Base-by-base conservation (phyloP, 208 protist species). In the Paratrypanosoma confusum region DNA sequence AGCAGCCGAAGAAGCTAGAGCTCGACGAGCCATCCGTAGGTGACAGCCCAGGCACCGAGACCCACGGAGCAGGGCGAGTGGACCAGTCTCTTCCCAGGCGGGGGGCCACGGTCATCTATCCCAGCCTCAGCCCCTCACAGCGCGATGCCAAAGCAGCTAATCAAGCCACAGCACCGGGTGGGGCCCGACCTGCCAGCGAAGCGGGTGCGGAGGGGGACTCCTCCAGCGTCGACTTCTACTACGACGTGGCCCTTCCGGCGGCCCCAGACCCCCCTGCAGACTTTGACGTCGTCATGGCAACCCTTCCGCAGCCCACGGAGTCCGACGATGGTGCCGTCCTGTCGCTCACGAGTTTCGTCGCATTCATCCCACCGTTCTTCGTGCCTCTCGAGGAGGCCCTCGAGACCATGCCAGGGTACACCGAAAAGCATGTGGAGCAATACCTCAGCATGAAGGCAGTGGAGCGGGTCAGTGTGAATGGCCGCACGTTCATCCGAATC, bases 341-440 rank as follows among this genome's bases (percentile, higher is more conserved):
- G 34, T 58, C 77, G 6, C 48, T 93, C n/a, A 36, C 51, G 16
- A 74, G 65, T 32, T 90, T 93, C 39, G 65, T 82, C 11, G 29
- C 57, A 5, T 82, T 73, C 57, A 88, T 93, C 49, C 85, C 85
- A 17, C 67, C 78, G 14, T 93, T 87, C 57, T 93, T 93, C 43
- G 76, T 83, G 1, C 85, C 85, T 3, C 25, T 90, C 29, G 21
- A 25, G 3, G 78, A 71, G 23, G 66, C 86, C 20, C 48, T 93
- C 10, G 38, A 45, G 35, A 22, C 57, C 23, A 88, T 93, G 78
- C 78, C 81, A 6, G 85, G 85, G 29, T 93, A 93, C 70, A 87
- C 81, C 0, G 74, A 83, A 55, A 67, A 73, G 27, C 85, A 93
- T 62, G 50, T 88, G 6, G 57, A 74, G 25, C 54, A 49, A 39